A percentile compares a stretch with the other conserved stretches of the same genome.
Evolutionary conservation across 2,329 filamentous ascomycete species (phyloP).

Genomic region (Exophiala dermatitidis): DNA sequence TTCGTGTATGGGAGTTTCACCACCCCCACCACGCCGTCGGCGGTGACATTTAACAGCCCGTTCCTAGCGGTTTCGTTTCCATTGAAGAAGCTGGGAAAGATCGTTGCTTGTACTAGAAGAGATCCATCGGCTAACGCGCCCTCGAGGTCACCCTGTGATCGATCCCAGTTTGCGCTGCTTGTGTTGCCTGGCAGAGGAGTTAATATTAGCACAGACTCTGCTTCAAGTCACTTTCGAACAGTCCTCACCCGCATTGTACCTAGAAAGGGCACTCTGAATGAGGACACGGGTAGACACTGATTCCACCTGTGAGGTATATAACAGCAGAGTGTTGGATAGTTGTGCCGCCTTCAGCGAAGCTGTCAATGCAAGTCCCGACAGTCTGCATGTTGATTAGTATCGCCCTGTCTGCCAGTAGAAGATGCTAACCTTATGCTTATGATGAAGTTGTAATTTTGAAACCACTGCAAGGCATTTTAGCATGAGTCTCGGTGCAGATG

Average conservation of each 20-base stretch:
- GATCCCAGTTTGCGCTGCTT: slow-evolving; percentile 53
- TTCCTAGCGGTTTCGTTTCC: slow-evolving; percentile 37
- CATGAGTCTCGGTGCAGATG: slow-evolving; percentile 41
- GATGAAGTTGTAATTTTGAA: slow-evolving; percentile 57
- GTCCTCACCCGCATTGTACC: slow-evolving; percentile 39
- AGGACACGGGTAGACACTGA: slow-evolving; percentile 60
- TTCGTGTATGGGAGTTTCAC: slow-evolving; percentile 57
- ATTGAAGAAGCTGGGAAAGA: slow-evolving; percentile 63
- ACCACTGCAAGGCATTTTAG: slow-evolving; percentile 43
- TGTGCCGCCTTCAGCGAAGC: slow-evolving; percentile 82
- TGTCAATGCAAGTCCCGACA: slow-evolving; percentile 63
- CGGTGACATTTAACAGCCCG: slow-evolving; percentile 60
- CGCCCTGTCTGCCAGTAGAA: neutral
- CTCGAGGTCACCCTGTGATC: slow-evolving; percentile 57
- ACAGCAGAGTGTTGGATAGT: slow-evolving; percentile 67
- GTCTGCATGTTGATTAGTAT: slow-evolving; percentile 29
- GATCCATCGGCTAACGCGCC: slow-evolving; percentile 59
- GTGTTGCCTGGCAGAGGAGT: slow-evolving; percentile 41
- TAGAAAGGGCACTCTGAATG: slow-evolving; percentile 46
- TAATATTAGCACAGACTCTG: neutral
- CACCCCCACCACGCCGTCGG: slow-evolving; percentile 36
- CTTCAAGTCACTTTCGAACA: neutral
- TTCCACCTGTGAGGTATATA: slow-evolving; percentile 67
- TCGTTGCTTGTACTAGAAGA: slow-evolving; percentile 60
- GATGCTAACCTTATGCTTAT: slow-evolving; percentile 37